Evolutionary conservation across 495 filamentous ascomycete species (phyloP).

Genomic region (Penicillium fimorum): DNA sequence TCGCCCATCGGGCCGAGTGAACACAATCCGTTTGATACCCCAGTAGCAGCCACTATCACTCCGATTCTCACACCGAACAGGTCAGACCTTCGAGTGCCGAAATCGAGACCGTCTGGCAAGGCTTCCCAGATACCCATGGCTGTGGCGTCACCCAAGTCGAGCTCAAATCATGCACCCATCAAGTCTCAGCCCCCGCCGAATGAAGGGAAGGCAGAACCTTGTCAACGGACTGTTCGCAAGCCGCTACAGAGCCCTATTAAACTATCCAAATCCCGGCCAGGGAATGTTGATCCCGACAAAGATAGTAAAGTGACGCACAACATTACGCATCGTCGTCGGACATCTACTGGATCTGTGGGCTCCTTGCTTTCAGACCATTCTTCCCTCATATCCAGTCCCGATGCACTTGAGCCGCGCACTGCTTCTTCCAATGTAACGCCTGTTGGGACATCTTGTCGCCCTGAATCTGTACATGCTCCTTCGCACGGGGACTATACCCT

Average conservation of each 20-base stretch:
- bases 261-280: constrained; percentile 32
- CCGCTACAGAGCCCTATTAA: constrained; percentile 45
- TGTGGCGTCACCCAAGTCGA: neutral
- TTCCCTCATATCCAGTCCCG: constrained; percentile 37
- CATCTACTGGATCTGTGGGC: constrained; percentile 36
- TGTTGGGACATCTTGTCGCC: constrained; percentile 27
- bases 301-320: constrained; percentile 3
- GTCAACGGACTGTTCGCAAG: constrained; percentile 20
- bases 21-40: neutral
- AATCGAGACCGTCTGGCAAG: neutral
- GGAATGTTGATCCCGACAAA: constrained; percentile 27
- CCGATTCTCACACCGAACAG: neutral
- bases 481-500: constrained; percentile 33
- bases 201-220: constrained; percentile 2
- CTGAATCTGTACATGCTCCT: constrained; percentile 19
- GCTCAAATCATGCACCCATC: neutral
- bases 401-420: constrained; percentile 28
- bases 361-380: constrained; percentile 38
- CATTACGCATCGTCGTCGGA: constrained; percentile 27
- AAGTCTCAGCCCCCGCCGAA: neutral
- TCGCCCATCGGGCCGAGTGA: neutral
- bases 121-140: constrained; percentile 5
- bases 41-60: neutral
- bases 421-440: constrained; percentile 33
- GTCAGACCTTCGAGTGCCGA: neutral